Evolutionary conservation across 768 basidiomycete genomes (phyloP).

Genomic region (Russula earlei): DNA sequence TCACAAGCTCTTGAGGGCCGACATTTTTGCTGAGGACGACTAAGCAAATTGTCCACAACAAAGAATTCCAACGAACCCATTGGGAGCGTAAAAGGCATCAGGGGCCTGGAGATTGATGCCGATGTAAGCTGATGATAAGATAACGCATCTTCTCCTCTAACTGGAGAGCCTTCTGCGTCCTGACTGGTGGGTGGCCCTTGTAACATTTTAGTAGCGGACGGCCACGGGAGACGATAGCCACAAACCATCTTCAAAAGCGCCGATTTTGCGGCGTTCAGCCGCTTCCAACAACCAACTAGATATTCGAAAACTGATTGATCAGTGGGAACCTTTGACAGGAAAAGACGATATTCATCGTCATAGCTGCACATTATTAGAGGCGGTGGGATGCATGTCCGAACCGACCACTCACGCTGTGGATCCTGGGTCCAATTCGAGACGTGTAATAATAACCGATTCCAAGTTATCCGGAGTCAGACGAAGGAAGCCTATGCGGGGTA

Average conservation of each 20-base stretch:
- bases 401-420: conserved; percentile 9
- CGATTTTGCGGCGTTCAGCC: conserved; percentile 49
- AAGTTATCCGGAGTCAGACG: conserved; percentile 13
- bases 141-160: conserved; percentile 73
- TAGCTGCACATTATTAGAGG: conserved; percentile 34
- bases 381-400: conserved; percentile 10
- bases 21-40: conserved; percentile 43
- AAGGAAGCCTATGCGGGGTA: conserved; percentile 2
- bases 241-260: conserved; percentile 55
- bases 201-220: not conserved
- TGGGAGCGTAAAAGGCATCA: conserved; percentile 88
- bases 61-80: conserved; percentile 39
- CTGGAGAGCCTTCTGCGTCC: conserved; percentile 48
- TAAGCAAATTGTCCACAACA: not conserved
- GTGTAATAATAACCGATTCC: conserved; percentile 17
- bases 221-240: not conserved
- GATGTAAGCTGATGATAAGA: conserved; percentile 77
- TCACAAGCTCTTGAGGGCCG: conserved; percentile 76
- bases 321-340: conserved; percentile 66
- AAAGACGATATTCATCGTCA: conserved; percentile 64
- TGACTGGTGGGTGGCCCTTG: conserved; percentile 53
- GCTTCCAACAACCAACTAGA: conserved; percentile 85
- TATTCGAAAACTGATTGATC: conserved; percentile 84
- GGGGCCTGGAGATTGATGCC: conserved; percentile 88
- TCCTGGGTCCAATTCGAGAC: conserved; percentile 15